phyloP scores from a whole-genome alignment of 768 basidiomycete species.

The Calocybe cyanea region DNA sequence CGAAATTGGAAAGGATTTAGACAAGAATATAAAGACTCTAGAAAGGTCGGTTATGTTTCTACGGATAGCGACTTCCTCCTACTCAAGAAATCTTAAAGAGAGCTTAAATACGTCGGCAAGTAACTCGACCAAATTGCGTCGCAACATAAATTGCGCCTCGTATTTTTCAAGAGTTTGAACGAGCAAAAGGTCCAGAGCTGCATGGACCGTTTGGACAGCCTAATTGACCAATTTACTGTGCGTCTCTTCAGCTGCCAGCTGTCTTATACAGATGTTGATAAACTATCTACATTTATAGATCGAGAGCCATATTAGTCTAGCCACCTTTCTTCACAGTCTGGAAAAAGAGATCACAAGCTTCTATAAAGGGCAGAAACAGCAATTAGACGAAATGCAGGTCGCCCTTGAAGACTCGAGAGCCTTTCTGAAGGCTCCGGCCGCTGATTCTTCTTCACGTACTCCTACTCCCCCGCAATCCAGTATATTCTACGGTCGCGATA shows the following conservation, averaged over 20 bases:
- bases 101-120: conserved; percentile 2
- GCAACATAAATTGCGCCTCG: conserved; percentile 1
- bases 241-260: not conserved
- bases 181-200: conserved; percentile 2
- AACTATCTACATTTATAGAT: not conserved
- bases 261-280: no score
- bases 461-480: not conserved
- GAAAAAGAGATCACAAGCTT: conserved; percentile 4
- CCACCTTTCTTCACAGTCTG: not conserved
- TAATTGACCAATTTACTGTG: conserved; percentile 7
- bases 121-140: conserved; percentile 1
- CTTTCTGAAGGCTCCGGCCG: not conserved
- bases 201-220: not conserved
- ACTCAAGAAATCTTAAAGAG: not conserved
- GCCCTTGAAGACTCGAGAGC: not conserved
- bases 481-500: conserved; percentile 20
- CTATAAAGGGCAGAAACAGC: not conserved
- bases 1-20: not conserved
- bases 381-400: not conserved
- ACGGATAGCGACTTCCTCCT: not conserved
- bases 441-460: no score
- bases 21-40: conserved; percentile 1
- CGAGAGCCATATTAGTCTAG: not conserved
- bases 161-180: conserved; percentile 3
- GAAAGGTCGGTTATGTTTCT: conserved; percentile 1